Evolutionary conservation across 805 yeast species (phyloP), one percentile per base, ranked within the genome.

Genomic region (Candida multigemmis): DNA sequence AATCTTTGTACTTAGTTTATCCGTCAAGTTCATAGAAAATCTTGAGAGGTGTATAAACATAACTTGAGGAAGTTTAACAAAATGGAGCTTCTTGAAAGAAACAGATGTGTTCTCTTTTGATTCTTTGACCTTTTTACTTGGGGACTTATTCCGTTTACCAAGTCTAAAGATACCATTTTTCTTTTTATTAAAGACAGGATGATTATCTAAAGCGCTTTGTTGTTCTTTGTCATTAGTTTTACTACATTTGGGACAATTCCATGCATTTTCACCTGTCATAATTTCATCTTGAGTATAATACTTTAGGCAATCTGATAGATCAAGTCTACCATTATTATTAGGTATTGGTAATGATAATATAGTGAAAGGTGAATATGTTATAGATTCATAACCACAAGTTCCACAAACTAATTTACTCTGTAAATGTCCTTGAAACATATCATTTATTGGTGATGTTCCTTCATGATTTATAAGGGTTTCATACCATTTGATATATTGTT

Each of bases 181-280:
- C 40, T 55, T 40, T 36, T 47, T 42, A 14, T 50, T 37, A 35
- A 61, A 61, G 7, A 61, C 68, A 3, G 61, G 61, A 32, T 55
- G 60, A 22, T 37, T 40, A 28, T 55, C 58, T 23, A 52, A 40
- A 10, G 30, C 34, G 41, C 41, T 40, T 31, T 14, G 33, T 12
- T 12, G 22, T 22, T 25, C 27, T 37, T 21, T 32, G 37, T 18
- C 26, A 31, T 31, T 40, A 32, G 30, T 23, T 33, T 66, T 53
- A 27, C 49, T 52, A 54, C 93, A 81, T 29, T 73, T 70, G 6
- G 91, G 87, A 56, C 93, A 81, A 36, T 77, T 71, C 93, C 93
- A 81, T 1, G 91, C 83, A 51, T 81, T 80, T 5, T 77, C 87
- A 14, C 84, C 79, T n/a, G 63, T 57, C 27, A 81, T 50, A 3